Percentiles rank a stretch among this genome's conserved stretches.
Conservation (phyloP, 441 rosid genomes). For the Gossypium schwendimanii region DNA sequence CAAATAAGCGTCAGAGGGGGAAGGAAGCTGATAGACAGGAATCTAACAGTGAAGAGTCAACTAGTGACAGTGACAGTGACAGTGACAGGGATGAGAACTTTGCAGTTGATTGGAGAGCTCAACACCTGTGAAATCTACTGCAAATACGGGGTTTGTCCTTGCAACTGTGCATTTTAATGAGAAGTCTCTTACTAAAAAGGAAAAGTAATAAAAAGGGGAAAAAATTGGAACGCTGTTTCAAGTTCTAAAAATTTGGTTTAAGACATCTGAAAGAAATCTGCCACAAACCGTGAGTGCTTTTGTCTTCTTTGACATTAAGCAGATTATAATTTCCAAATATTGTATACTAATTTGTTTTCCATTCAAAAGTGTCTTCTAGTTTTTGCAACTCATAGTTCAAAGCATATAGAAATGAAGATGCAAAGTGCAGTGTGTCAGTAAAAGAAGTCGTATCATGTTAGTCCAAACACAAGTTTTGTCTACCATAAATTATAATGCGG, state of each 20-base stretch:
- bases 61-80: slow-evolving; percentile 54
- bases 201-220: not conserved
- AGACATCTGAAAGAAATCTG: not conserved
- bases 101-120: slow-evolving; percentile 96
- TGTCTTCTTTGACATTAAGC: not conserved
- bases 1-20: slow-evolving; percentile 46
- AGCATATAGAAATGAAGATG: not conserved
- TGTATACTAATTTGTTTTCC: not conserved
- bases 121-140: slow-evolving; percentile 48
- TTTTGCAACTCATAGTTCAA: not conserved
- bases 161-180: not conserved
- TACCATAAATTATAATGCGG: not conserved
- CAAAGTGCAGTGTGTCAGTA: not conserved
- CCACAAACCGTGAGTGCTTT: slow-evolving; percentile 4
- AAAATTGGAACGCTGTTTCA: not conserved
- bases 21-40: slow-evolving; percentile 32
- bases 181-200: not conserved
- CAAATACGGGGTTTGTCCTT: not conserved
- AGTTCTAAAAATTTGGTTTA: not conserved
- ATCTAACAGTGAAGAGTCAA: slow-evolving; percentile 38
- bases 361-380: not conserved
- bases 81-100: slow-evolving; percentile 35
- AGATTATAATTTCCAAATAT: not conserved
- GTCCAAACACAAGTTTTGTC: not conserved
- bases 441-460: not conserved